Conservation (phyloP, 1,284 basidiomycete genomes). For the Irpex lacteus region DNA sequence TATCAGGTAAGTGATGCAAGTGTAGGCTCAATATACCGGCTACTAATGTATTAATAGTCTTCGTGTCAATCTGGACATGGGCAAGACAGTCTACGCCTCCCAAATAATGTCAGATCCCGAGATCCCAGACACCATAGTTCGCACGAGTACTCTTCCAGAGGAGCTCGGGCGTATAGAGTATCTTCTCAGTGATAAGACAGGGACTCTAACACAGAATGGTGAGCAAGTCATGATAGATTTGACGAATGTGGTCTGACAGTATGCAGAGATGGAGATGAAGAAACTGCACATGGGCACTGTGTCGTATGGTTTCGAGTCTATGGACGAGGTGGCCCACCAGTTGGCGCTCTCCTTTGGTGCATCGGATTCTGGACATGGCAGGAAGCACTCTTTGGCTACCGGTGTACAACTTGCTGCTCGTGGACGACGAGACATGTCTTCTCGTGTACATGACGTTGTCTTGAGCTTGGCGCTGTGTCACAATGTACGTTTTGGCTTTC, state of each 20-base stretch:
- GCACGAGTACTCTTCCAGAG: conserved; percentile 96
- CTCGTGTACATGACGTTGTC: conserved; percentile 92
- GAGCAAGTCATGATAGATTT: conserved; percentile 18
- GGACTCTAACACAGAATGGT: conserved; percentile 98
- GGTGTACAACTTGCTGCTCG: conserved; percentile 79
- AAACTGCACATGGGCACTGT: conserved; percentile 99
- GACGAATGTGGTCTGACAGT: not conserved
- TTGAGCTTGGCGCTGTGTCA: conserved; percentile 94
- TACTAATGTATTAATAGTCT: conserved; percentile 51
- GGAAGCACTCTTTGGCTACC: conserved; percentile 55
- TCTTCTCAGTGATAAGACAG: conserved; percentile 95
- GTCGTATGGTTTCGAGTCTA: conserved; percentile 94
- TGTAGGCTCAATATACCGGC: not conserved
- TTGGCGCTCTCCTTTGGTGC: conserved; percentile 78
- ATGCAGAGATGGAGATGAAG: conserved; percentile 95
- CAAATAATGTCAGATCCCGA: conserved; percentile 93
- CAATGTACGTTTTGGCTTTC: conserved; percentile 61
- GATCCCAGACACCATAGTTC: conserved; percentile 94
- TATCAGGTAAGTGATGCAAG: conserved; percentile 70
- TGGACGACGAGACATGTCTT: conserved; percentile 93
- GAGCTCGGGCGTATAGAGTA: conserved; percentile 97
- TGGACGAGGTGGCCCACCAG: conserved; percentile 96
- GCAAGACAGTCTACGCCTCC: conserved; percentile 96
- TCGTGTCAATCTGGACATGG: conserved; percentile 99
- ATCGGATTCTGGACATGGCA: conserved; percentile 48